phyloP scores from a whole-genome alignment of 495 filamentous ascomycete species.

The Daldinia childiae region DNA sequence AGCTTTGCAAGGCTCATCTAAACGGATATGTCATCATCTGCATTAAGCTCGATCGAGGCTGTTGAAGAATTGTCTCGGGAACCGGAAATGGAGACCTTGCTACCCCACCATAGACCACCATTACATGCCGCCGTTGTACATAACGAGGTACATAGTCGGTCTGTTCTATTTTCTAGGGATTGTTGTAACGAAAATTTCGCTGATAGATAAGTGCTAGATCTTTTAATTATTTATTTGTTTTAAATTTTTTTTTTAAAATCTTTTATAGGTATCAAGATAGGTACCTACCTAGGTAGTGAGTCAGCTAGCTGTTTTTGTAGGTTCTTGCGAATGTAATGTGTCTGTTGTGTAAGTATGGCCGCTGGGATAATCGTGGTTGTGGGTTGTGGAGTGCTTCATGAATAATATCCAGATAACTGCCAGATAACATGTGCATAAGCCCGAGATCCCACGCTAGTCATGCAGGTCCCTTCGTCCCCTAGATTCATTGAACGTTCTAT shows the following conservation, averaged over 20 bases:
- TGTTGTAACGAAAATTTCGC: background rate
- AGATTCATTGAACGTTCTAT: slow-evolving; percentile 19
- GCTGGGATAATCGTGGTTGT: slow-evolving; percentile 32
- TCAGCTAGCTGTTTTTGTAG: background rate
- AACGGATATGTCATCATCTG: slow-evolving; percentile 4
- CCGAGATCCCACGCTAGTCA: slow-evolving; percentile 29
- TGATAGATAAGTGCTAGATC: background rate
- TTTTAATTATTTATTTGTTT: background rate
- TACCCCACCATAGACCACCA: slow-evolving; percentile 23
- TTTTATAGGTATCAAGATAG: background rate
- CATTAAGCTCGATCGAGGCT: slow-evolving; percentile 23
- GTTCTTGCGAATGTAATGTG: background rate
- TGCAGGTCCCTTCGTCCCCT: slow-evolving; percentile 41
- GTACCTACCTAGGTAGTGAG: too few species aligned
- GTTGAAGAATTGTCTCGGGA: slow-evolving; percentile 30
- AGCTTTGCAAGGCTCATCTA: slow-evolving; percentile 21
- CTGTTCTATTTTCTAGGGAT: slow-evolving; percentile 5
- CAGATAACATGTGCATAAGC: slow-evolving; percentile 2
- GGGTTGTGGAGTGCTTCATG: slow-evolving; percentile 11
- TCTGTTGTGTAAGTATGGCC: slow-evolving; percentile 6
- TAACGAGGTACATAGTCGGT: slow-evolving; percentile 8
- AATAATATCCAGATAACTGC: background rate
- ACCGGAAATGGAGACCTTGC: slow-evolving; percentile 25
- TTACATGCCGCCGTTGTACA: slow-evolving; percentile 40
- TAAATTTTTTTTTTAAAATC: too few species aligned